Evolutionary conservation across 2,329 filamentous ascomycete species (phyloP).

Genomic region (Trichoderma sp.): DNA sequence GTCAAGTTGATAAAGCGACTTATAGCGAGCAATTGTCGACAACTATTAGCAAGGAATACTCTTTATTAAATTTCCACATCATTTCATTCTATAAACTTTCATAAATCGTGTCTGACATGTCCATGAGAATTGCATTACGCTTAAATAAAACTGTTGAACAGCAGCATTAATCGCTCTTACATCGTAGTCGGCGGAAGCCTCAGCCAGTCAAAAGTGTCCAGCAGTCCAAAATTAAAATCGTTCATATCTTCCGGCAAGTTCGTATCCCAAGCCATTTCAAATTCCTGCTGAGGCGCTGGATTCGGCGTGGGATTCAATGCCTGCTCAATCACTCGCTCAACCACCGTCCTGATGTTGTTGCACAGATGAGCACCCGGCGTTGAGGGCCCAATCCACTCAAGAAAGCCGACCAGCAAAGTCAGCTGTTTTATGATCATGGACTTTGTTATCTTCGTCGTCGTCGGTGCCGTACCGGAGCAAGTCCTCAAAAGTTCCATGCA

Average conservation of each 20-base stretch:
- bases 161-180: neutral
- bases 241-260: slow-evolving; percentile 23
- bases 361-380: slow-evolving; percentile 52
- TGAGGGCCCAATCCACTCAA: slow-evolving; percentile 51
- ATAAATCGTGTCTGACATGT: neutral
- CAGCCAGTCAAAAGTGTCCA: slow-evolving; percentile 56
- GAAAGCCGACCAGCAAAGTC: slow-evolving; percentile 52
- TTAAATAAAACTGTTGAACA: neutral
- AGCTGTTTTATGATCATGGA: slow-evolving; percentile 56
- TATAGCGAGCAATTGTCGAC: neutral
- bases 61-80: neutral
- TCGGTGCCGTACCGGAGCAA: neutral
- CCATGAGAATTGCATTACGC: neutral
- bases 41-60: neutral
- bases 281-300: neutral
- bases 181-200: slow-evolving; percentile 27
- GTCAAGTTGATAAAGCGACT: neutral
- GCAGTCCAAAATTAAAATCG: slow-evolving; percentile 52
- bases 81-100: neutral
- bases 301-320: slow-evolving; percentile 34
- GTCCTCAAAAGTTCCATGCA: slow-evolving; percentile 52
- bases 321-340: slow-evolving; percentile 54
- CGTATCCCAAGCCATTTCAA: slow-evolving; percentile 13
- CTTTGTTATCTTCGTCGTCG: slow-evolving; percentile 40
- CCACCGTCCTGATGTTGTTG: slow-evolving; percentile 42